Evolutionary conservation across 768 basidiomycete genomes (phyloP).

Genomic region (Xerocomus potaroensis): DNA sequence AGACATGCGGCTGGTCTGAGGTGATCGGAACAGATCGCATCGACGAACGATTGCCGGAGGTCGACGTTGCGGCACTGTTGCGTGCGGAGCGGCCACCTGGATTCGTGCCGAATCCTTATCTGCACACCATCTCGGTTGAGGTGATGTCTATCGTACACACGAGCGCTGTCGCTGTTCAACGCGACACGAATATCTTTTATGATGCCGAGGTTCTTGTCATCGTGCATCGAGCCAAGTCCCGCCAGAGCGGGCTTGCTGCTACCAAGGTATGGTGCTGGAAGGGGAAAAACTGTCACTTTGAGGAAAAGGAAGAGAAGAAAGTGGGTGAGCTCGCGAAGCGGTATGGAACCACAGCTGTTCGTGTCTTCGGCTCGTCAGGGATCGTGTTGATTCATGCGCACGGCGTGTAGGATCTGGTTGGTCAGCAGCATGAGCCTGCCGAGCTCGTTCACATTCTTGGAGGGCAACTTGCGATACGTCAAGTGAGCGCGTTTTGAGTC

Average conservation of each 20-base stretch:
- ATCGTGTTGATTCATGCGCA: neutral
- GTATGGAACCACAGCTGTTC: slow-evolving; percentile 63
- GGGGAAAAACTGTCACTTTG: slow-evolving; percentile 50
- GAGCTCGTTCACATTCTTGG: slow-evolving; percentile 64
- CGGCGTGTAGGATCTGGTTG: slow-evolving; percentile 33
- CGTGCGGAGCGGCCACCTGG: slow-evolving; percentile 13
- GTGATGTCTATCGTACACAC: slow-evolving; percentile 56
- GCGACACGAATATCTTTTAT: slow-evolving; percentile 57
- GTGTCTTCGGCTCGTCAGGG: slow-evolving; percentile 17
- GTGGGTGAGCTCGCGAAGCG: slow-evolving; percentile 66
- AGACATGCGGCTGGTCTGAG: neutral
- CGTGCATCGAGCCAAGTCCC: slow-evolving; percentile 65
- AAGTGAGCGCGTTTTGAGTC: slow-evolving; percentile 40
- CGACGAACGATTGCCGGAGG: slow-evolving; percentile 42
- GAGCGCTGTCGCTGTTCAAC: slow-evolving; percentile 42
- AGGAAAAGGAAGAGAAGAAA: slow-evolving; percentile 62
- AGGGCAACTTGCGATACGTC: slow-evolving; percentile 66
- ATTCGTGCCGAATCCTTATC: slow-evolving; percentile 31
- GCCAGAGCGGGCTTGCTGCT: slow-evolving; percentile 57
- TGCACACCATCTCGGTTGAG: slow-evolving; percentile 68
- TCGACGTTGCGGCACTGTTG: slow-evolving; percentile 49
- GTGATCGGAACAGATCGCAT: slow-evolving; percentile 31
- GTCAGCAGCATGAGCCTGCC: slow-evolving; percentile 60
- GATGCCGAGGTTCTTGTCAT: slow-evolving; percentile 68
- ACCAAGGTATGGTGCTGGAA: slow-evolving; percentile 78